phyloP scores from a whole-genome alignment of 176 grass and related monocot species.

The Musa troglodytarum region DNA sequence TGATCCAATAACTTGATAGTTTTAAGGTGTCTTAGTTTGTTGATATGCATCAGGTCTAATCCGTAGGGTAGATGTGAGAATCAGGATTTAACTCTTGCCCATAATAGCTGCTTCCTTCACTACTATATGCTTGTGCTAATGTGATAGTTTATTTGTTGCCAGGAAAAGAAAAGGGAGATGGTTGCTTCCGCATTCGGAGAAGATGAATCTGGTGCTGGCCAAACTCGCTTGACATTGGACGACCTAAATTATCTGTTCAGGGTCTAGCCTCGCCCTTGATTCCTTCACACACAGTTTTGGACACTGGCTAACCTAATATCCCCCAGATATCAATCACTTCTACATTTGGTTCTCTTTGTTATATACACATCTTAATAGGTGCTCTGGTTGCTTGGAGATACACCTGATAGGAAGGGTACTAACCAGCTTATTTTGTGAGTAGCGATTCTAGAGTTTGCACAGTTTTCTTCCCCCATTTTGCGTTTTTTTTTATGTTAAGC shows the following conservation, averaged over 20 bases:
- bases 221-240: conserved; percentile 72
- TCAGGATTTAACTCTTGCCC: background rate
- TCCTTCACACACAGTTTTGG: conserved; percentile 45
- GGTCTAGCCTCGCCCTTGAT: conserved; percentile 39
- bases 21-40: background rate
- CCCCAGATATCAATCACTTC: background rate
- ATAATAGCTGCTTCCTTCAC: background rate
- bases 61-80: background rate
- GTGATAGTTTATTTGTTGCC: background rate
- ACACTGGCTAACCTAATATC: conserved; percentile 15
- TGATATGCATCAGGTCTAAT: background rate
- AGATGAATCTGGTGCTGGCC: conserved; percentile 66
- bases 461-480: background rate
- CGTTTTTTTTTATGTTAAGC: background rate
- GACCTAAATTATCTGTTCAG: conserved; percentile 93
- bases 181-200: conserved; percentile 94
- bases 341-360: background rate
- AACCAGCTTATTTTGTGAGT: conserved; percentile 19
- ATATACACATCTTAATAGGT: background rate
- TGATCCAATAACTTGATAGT: background rate
- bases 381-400: background rate
- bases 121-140: background rate
- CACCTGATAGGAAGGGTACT: background rate
- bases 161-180: conserved; percentile 98
- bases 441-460: conserved; percentile 1